Evolutionary conservation across 345 rosid genomes (phyloP).

Genomic region (Euclidium syriacum): DNA sequence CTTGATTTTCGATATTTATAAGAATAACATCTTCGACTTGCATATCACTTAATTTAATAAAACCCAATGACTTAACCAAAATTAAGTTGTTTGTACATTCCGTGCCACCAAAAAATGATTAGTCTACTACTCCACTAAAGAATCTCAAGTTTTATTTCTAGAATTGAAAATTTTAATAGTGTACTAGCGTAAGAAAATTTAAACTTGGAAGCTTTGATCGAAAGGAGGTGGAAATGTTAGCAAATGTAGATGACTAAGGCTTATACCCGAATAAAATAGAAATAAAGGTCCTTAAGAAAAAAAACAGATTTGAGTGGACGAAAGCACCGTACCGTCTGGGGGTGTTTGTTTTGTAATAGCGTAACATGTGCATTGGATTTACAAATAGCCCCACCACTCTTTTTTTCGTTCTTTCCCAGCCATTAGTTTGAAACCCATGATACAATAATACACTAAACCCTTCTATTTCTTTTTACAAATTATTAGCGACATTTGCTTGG

Average conservation of each 20-base stretch:
- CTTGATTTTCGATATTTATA: no score
- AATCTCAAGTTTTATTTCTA: no score
- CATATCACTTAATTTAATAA: no score
- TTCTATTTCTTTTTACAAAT: background rate
- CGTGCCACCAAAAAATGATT: no score
- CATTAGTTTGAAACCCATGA: background rate
- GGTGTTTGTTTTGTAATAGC: background rate
- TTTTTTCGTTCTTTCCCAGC: background rate
- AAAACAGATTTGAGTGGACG: background rate
- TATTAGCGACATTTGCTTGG: background rate
- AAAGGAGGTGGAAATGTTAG: background rate
- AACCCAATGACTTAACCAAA: no score
- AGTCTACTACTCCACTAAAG: no score
- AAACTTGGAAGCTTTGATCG: background rate
- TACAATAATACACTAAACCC: background rate
- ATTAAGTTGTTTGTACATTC: no score
- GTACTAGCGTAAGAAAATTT: no score
- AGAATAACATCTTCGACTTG: no score
- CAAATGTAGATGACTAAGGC: background rate
- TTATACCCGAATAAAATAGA: background rate
- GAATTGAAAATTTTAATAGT: no score
- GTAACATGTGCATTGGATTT: conserved; percentile 25
- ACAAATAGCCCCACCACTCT: conserved; percentile 20
- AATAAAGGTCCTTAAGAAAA: background rate
- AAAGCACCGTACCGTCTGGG: conserved; percentile 16